phyloP scores from a whole-genome alignment of 192 early-diverging fungal genomes.

The Linnemannia schmuckeri region DNA sequence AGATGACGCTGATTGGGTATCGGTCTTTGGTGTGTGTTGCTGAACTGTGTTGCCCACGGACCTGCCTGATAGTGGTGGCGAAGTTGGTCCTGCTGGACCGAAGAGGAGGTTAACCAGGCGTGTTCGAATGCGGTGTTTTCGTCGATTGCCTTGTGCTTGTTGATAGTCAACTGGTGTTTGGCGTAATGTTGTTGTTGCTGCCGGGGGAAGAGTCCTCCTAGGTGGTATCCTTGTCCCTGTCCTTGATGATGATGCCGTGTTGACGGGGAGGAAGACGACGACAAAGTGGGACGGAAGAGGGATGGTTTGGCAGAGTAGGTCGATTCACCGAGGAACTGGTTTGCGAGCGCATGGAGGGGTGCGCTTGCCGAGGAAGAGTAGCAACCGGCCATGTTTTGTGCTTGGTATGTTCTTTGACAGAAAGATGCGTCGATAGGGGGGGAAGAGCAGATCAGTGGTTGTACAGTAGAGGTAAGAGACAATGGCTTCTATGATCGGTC shows the following conservation, averaged over 20 bases:
- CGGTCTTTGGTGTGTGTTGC: background rate
- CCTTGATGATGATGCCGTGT: background rate
- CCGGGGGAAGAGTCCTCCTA: constrained; percentile 6
- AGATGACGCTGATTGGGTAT: constrained; percentile 7
- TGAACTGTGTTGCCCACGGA: background rate
- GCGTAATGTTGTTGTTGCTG: constrained; percentile 12
- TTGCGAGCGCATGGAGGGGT: constrained; percentile 37
- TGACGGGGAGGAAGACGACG: background rate
- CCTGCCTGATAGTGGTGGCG: background rate
- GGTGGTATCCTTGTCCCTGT: constrained; percentile 6
- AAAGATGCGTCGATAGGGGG: too few species aligned
- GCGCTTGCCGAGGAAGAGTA: constrained; percentile 35
- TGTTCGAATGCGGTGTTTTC: constrained; percentile 21
- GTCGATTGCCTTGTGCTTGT: constrained; percentile 9
- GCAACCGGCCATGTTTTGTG: constrained; percentile 29
- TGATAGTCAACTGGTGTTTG: background rate
- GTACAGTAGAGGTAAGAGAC: too few species aligned
- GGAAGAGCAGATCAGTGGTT: too few species aligned
- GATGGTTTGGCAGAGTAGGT: constrained; percentile 18
- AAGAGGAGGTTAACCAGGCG: constrained; percentile 25
- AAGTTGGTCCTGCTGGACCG: constrained; percentile 5
- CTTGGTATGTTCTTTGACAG: background rate
- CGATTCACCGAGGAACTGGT: constrained; percentile 41
- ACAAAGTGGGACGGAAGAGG: background rate
- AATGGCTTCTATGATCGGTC: too few species aligned